Evolutionary conservation across 164 flowering plant species (phyloP).

Genomic region (Macadamia tetraphylla): DNA sequence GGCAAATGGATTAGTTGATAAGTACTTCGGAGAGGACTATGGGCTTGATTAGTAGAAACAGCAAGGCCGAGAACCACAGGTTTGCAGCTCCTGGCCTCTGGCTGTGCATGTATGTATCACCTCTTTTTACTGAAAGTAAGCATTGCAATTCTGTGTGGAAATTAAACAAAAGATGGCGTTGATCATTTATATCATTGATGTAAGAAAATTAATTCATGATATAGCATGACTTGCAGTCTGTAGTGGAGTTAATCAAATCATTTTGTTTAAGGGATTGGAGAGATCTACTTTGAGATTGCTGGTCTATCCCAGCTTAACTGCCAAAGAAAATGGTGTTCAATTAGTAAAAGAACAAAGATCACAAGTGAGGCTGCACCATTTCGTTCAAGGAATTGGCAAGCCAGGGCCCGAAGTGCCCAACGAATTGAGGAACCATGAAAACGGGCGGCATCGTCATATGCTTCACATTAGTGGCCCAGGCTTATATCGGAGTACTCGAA

Average conservation of each 20-base stretch:
- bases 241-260: not conserved
- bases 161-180: not conserved
- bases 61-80: not conserved
- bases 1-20: conserved; percentile 90
- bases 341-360: not conserved
- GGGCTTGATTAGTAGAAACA: conserved; percentile 54
- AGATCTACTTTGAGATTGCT: not conserved
- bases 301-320: conserved; percentile 1
- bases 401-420: no score
- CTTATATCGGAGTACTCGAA: no score
- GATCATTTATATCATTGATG: conserved; percentile 8
- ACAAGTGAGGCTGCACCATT: no score
- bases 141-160: not conserved
- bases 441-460: no score
- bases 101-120: not conserved
- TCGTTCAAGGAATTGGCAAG: no score
- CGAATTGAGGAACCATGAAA: no score
- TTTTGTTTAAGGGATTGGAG: not conserved
- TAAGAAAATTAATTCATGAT: not conserved
- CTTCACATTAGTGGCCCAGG: no score
- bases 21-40: conserved; percentile 88
- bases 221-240: not conserved
- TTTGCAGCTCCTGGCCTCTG: no score
- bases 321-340: not conserved
- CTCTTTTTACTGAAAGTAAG: not conserved